Evolutionary conservation across 805 yeast species (phyloP).

Genomic region (Cyberlindnera meyerae): DNA sequence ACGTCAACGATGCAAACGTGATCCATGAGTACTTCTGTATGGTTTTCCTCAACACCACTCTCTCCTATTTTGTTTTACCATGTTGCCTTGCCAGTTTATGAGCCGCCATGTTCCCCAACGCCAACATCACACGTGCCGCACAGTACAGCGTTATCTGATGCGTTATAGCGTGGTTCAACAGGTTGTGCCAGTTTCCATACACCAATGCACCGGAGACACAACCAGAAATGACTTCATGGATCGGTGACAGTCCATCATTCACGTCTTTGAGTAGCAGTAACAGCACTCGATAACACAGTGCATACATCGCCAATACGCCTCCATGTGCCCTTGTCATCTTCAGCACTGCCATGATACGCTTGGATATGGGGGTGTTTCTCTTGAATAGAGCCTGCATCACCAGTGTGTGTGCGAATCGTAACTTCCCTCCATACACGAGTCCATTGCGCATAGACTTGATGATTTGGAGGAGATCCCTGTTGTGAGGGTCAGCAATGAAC

Average conservation of each 20-base stretch:
- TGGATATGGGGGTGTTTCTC: constrained; percentile 27
- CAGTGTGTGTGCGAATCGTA: constrained; percentile 59
- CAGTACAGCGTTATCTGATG: constrained; percentile 74
- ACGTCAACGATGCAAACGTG: constrained; percentile 54
- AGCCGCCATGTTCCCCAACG: constrained; percentile 37
- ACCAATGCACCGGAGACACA: constrained; percentile 35
- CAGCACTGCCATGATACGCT: constrained; percentile 42
- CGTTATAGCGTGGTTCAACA: constrained; percentile 45
- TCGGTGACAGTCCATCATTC: constrained; percentile 20
- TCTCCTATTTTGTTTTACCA: constrained; percentile 6
- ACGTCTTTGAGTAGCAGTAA: constrained; percentile 26
- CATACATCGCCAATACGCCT: constrained; percentile 49
- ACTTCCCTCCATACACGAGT: constrained; percentile 54
- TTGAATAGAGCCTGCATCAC: constrained; percentile 53
- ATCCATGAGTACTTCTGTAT: constrained; percentile 45
- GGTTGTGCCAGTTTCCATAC: constrained; percentile 32
- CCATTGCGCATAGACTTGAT: constrained; percentile 39
- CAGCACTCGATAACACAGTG: constrained; percentile 43
- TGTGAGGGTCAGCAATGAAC: constrained; percentile 29
- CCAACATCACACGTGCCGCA: constrained; percentile 61
- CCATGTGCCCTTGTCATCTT: constrained; percentile 54
- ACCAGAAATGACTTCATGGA: constrained; percentile 31
- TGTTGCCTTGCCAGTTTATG: constrained; percentile 15
- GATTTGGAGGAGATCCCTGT: constrained; percentile 32
- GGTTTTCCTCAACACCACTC: constrained; percentile 9